Base-by-base conservation (phyloP, 1,139 yeast genomes). In the Candida anutae region DNA sequence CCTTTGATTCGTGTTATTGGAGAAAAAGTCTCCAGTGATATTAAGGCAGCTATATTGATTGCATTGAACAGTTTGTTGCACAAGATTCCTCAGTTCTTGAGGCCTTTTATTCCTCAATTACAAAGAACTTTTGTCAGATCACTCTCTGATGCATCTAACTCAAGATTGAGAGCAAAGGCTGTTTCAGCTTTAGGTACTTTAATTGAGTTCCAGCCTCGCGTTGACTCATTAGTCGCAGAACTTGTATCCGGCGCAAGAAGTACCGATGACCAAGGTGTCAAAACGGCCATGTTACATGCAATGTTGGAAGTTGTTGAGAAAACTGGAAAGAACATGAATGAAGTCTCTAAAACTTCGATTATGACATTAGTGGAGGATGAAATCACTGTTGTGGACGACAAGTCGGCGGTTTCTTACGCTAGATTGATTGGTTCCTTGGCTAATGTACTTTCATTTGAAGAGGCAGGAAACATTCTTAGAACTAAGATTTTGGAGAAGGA, bases 1-100 rank as follows among this genome's bases (percentile, higher is more conserved):
- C 98, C 98, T 26, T 70, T 93, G 50, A 93, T 93, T 58, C 85
- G 99, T 69, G 95, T 88, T 33, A 84, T 90, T 51, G 98, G 99
- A 46, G 99, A 93, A 57, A 77, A 95, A 53, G 90, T 84, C 41
- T 73, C 79, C 18, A 71, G 94, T 37, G 94, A 85, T 42, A 84
- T 90, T 45, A 90, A 90, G 66, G 79, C 95, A 18, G 95, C 95
- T 15, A 90, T 93, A 42, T 66, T 93, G 48, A 69, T 70, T 41
- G 94, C 97, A 1, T 69, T 93, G 53, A 82, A 82, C 47, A 73
- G 74, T 38, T 64, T 93, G 46, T 74, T 93, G 47, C 58, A 62
- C 22, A 84, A 85, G 63, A 82, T 90, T 43, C 96, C 98, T 4
- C 85, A 81, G 48, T 84, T 85, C 52, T 69, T 93, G 55, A 75